phyloP scores from a whole-genome alignment of 1,284 basidiomycete genomes.

The Cryptococcus sp. region DNA sequence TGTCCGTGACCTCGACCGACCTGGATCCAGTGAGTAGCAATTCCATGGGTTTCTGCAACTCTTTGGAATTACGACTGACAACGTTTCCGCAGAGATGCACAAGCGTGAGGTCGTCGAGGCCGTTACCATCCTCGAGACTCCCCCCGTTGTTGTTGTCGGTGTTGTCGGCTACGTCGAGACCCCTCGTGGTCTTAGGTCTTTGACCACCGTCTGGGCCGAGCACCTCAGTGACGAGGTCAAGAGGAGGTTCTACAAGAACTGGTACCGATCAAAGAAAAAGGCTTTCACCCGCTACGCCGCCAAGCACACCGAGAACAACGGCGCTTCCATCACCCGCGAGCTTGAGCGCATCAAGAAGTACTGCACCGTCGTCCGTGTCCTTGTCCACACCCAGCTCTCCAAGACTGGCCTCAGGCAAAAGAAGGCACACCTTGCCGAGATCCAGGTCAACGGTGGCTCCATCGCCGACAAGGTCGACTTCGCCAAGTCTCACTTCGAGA shows the following conservation, averaged over 20 bases:
- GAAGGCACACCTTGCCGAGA: constrained; percentile 99
- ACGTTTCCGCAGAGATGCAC: constrained; percentile 81
- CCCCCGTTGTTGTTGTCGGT: constrained; percentile 95
- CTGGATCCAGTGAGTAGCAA: constrained; percentile 80
- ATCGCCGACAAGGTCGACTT: constrained; percentile 98
- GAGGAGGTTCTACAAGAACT: constrained; percentile 99
- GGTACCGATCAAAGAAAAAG: constrained; percentile 99
- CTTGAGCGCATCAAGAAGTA: constrained; percentile 99
- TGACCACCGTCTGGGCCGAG: constrained; percentile 69
- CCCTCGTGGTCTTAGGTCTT: constrained; percentile 91
- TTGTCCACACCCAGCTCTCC: constrained; percentile 97
- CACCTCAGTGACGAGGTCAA: constrained; percentile 81
- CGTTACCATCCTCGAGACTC: constrained; percentile 94
- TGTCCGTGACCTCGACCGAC: constrained; percentile 98
- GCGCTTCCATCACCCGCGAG: constrained; percentile 90
- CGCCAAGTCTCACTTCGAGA: constrained; percentile 94
- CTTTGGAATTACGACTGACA: neutral
- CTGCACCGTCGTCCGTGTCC: constrained; percentile 98
- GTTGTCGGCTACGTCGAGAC: constrained; percentile 99
- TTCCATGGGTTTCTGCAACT: neutral
- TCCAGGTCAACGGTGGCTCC: constrained; percentile 98
- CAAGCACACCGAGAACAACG: constrained; percentile 95
- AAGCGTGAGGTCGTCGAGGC: constrained; percentile 99
- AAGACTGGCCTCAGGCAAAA: constrained; percentile 98
- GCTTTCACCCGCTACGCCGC: constrained; percentile 96